Percentiles rank a stretch among this genome's conserved stretches.
Conservation (phyloP, 768 basidiomycete genomes). For the Lactifluus pinguis region DNA sequence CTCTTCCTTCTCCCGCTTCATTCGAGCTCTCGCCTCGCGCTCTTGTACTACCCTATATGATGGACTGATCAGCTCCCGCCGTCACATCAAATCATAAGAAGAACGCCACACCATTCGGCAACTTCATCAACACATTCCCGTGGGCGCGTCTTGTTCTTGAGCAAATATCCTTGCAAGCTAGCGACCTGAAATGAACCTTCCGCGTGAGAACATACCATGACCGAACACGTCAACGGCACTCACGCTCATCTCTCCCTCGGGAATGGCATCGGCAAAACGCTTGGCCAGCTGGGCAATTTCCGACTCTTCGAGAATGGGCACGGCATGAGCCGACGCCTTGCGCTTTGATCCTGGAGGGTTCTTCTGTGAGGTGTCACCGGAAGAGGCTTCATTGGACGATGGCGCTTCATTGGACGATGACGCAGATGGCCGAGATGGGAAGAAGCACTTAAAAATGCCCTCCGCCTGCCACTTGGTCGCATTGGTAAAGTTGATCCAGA, state of each 20-base stretch:
- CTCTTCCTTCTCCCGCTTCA: slow-evolving; percentile 72
- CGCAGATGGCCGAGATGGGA: slow-evolving; percentile 49
- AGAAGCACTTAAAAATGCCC: slow-evolving; percentile 89
- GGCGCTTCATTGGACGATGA: background rate
- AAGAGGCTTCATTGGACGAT: slow-evolving; percentile 5
- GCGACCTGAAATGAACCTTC: slow-evolving; percentile 47
- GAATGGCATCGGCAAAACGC: slow-evolving; percentile 73
- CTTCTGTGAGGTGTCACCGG: slow-evolving; percentile 45
- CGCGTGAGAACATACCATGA: slow-evolving; percentile 2
- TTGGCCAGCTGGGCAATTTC: slow-evolving; percentile 75
- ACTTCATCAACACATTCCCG: slow-evolving; percentile 78
- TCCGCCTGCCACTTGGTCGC: slow-evolving; percentile 90
- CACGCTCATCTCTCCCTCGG: slow-evolving; percentile 83
- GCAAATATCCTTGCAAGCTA: slow-evolving; percentile 73
- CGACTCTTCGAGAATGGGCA: slow-evolving; percentile 63
- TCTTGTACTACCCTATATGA: slow-evolving; percentile 52
- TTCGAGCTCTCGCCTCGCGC: slow-evolving; percentile 73
- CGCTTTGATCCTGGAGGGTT: slow-evolving; percentile 67
- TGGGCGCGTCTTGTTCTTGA: slow-evolving; percentile 88
- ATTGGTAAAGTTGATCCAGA: slow-evolving; percentile 89
- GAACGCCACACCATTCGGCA: slow-evolving; percentile 46
- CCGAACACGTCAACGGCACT: slow-evolving; percentile 23
- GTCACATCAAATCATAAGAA: background rate
- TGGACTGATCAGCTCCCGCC: slow-evolving; percentile 5
- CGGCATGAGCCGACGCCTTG: slow-evolving; percentile 43